Conservation (phyloP, 1,139 yeast genomes). For the Pichia sp. region DNA sequence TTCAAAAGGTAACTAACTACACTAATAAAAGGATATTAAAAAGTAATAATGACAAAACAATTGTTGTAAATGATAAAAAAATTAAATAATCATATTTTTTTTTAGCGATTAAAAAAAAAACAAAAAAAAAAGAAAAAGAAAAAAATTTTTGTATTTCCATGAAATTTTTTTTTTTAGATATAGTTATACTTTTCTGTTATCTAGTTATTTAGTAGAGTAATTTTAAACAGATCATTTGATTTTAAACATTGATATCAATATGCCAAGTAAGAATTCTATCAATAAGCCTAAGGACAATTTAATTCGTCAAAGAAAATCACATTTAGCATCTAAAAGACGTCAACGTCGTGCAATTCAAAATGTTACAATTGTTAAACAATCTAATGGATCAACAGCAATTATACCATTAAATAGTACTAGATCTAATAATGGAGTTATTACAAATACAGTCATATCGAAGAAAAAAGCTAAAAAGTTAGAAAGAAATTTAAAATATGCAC, state of each 20-base stretch:
- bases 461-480: conserved; percentile 79
- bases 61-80: too few relatives aligned
- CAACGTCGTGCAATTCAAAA: conserved; percentile 40
- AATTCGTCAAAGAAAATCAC: conserved; percentile 48
- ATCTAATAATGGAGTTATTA: conserved; percentile 36
- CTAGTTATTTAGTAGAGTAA: too few relatives aligned
- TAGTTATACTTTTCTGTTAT: too few relatives aligned
- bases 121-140: too few relatives aligned
- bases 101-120: too few relatives aligned
- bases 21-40: too few relatives aligned
- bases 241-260: neutral
- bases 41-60: too few relatives aligned
- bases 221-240: too few relatives aligned
- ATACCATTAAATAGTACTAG: conserved; percentile 47
- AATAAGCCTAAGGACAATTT: conserved; percentile 71
- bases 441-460: conserved; percentile 62
- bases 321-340: conserved; percentile 51
- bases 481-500: conserved; percentile 68
- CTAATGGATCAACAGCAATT: conserved; percentile 51
- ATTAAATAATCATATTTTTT: too few relatives aligned
- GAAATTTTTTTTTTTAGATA: too few relatives aligned
- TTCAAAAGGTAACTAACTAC: too few relatives aligned
- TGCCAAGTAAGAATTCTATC: conserved; percentile 58
- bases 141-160: too few relatives aligned
- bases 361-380: conserved; percentile 34